Conservation (phyloP, 192 early-diverging fungal genomes). For the Podila horticola region DNA sequence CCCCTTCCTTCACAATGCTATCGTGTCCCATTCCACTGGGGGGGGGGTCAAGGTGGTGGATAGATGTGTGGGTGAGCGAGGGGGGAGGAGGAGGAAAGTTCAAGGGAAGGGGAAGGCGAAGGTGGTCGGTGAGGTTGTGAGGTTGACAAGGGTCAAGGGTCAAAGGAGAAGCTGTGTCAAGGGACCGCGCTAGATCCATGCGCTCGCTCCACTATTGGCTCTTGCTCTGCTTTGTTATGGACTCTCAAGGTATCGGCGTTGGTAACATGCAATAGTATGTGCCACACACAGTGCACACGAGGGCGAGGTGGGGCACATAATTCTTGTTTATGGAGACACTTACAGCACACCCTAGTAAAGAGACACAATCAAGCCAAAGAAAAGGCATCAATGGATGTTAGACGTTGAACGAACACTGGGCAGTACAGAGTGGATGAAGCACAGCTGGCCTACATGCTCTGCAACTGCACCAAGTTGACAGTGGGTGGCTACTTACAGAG, state of each 20-base stretch:
- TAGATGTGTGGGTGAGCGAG: background rate
- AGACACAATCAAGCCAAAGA: background rate
- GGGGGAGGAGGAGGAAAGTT: background rate
- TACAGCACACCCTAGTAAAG: slow-evolving; percentile 50
- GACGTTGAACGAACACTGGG: background rate
- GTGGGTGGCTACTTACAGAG: slow-evolving; percentile 27
- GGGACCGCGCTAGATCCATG: background rate
- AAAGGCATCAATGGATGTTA: background rate
- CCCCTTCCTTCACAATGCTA: background rate
- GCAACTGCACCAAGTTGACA: no score
- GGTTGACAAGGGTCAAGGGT: background rate
- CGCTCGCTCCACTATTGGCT: background rate
- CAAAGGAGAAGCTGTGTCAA: background rate
- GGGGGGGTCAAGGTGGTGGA: background rate
- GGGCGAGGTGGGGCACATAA: background rate
- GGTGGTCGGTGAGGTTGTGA: background rate
- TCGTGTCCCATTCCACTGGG: background rate
- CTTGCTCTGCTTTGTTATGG: background rate
- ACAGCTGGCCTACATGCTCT: background rate
- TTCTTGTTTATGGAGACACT: slow-evolving; percentile 8
- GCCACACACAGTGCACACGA: background rate
- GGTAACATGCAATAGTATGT: background rate
- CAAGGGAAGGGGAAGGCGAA: background rate
- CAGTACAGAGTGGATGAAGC: background rate
- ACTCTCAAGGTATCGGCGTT: background rate